A percentile compares a stretch with the other conserved stretches of the same genome.
Evolutionary conservation across 1,284 basidiomycete genomes (phyloP).

Genomic region (Termitomyces sp.): DNA sequence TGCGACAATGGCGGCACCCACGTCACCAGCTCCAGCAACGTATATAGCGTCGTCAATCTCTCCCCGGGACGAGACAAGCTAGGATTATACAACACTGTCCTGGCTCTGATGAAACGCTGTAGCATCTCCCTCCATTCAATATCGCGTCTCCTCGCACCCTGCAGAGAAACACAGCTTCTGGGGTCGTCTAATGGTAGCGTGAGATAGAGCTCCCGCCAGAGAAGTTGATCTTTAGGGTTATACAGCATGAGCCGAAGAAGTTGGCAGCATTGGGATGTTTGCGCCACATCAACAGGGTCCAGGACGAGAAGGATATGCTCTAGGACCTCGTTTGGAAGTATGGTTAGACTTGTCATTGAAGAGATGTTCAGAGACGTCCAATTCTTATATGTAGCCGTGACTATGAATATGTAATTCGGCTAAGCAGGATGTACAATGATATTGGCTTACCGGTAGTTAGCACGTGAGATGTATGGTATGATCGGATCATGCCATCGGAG

Average conservation of each 20-base stretch:
- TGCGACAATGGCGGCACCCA: conserved; percentile 34
- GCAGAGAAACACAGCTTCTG: conserved; percentile 37
- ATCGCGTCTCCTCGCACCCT: conserved; percentile 31
- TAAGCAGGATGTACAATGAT: background rate
- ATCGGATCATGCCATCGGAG: too few relatives aligned
- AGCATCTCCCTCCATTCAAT: conserved; percentile 53
- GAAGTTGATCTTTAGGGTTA: conserved; percentile 35
- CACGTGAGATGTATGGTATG: background rate
- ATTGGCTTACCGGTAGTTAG: background rate
- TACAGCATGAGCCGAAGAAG: conserved; percentile 44
- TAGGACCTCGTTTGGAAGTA: conserved; percentile 50
- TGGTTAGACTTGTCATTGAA: background rate
- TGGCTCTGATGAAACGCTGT: conserved; percentile 47
- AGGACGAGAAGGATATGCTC: conserved; percentile 48
- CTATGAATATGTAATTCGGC: too few relatives aligned
- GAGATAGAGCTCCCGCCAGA: conserved; percentile 65
- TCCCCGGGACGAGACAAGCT: conserved; percentile 37
- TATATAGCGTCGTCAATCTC: conserved; percentile 36
- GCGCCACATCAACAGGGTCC: conserved; percentile 54
- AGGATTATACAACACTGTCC: conserved; percentile 36
- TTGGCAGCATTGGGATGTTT: conserved; percentile 44
- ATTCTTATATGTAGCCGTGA: background rate
- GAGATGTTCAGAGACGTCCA: background rate
- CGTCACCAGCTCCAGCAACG: conserved; percentile 44
- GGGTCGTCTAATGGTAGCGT: conserved; percentile 56